Conservation (phyloP, 2,329 filamentous ascomycete species). For the Calonectria hawksworthii region DNA sequence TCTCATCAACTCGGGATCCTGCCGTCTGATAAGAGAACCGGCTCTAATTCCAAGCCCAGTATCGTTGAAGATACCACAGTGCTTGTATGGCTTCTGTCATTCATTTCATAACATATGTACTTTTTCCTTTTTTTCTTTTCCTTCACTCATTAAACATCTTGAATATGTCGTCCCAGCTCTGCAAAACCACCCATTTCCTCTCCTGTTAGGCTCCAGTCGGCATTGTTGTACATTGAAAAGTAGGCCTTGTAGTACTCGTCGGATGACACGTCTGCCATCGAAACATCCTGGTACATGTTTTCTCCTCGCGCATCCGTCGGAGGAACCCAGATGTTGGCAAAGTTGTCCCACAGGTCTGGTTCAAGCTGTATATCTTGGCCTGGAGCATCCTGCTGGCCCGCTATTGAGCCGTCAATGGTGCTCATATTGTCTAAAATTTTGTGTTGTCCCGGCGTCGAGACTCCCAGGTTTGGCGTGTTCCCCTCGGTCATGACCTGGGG, state of each 20-base stretch:
- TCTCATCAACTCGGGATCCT: background rate
- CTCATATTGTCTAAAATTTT: constrained; percentile 9
- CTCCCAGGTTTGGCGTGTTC: constrained; percentile 9
- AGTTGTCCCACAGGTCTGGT: constrained; percentile 45
- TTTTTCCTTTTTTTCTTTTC: background rate
- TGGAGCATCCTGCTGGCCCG: constrained; percentile 28
- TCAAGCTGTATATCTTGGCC: constrained; percentile 42
- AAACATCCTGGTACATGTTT: constrained; percentile 39
- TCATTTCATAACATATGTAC: background rate
- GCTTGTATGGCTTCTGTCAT: background rate
- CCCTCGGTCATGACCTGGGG: background rate
- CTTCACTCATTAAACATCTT: constrained; percentile 37
- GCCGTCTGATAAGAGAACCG: constrained; percentile 7
- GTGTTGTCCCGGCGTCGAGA: constrained; percentile 25
- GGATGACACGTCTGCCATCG: constrained; percentile 41
- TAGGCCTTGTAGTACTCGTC: constrained; percentile 47
- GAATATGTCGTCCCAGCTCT: constrained; percentile 44
- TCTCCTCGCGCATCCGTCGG: constrained; percentile 32
- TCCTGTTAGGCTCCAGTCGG: constrained; percentile 46
- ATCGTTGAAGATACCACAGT: constrained; percentile 4
- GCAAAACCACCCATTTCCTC: constrained; percentile 47
- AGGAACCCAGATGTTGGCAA: constrained; percentile 44
- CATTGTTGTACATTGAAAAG: constrained; percentile 47
- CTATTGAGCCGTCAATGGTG: background rate
- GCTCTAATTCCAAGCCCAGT: background rate